Evolutionary conservation across 1,139 yeast genomes (phyloP).

Genomic region (Suhomyces bokatorum): DNA sequence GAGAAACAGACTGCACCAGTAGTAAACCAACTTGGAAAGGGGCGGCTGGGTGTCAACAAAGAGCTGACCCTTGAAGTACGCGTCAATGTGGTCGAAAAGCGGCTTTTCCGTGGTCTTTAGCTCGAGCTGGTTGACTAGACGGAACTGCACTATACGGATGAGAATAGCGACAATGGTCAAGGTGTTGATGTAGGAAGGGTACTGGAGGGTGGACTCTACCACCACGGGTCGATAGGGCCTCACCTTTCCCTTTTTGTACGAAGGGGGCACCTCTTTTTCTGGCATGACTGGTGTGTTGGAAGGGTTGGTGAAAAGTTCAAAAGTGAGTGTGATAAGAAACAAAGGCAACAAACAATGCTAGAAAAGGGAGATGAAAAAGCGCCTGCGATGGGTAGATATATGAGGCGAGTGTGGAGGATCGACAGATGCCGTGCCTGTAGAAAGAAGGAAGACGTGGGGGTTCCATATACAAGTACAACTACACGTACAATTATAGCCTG

Average conservation of each 20-base stretch:
- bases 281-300: background rate
- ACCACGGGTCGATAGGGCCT: slow-evolving; percentile 5
- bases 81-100: slow-evolving; percentile 18
- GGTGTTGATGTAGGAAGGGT: background rate
- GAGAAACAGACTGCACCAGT: slow-evolving; percentile 24
- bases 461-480: too few relatives aligned
- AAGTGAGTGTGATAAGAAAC: too few relatives aligned
- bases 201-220: background rate
- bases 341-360: too few relatives aligned
- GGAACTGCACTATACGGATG: background rate
- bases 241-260: slow-evolving; percentile 5
- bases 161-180: background rate
- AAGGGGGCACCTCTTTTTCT: background rate
- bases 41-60: slow-evolving; percentile 68
- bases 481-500: too few relatives aligned
- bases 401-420: too few relatives aligned
- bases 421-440: too few relatives aligned
- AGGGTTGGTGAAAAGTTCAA: background rate
- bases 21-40: slow-evolving; percentile 50
- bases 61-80: slow-evolving; percentile 61
- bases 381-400: too few relatives aligned
- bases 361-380: too few relatives aligned
- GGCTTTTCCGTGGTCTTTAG: background rate
- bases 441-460: too few relatives aligned
- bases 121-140: background rate